Conservation (phyloP, 345 rosid genomes). For the Corchorus capsularis region DNA sequence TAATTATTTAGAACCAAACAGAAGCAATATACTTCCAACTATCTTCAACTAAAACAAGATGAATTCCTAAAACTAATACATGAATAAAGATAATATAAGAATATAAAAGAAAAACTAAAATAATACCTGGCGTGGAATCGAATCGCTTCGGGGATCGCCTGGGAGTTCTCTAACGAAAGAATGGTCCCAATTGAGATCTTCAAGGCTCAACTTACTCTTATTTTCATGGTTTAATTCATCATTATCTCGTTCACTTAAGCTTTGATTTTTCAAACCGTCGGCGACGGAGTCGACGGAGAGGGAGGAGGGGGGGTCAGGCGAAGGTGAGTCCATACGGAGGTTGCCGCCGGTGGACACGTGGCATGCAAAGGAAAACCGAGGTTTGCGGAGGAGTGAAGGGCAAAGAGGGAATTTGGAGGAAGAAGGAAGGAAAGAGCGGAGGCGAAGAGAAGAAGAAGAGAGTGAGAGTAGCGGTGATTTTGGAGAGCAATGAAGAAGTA, state of each 20-base stretch:
- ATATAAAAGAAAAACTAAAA: neutral
- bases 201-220: conserved; percentile 40
- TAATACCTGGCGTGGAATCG: conserved; percentile 78
- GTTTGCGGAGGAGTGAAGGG: conserved; percentile 35
- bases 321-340: conserved; percentile 52
- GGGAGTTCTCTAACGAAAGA: conserved; percentile 87
- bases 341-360: conserved; percentile 36
- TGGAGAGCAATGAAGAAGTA: conserved; percentile 27
- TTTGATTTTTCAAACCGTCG: conserved; percentile 67
- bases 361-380: conserved; percentile 36
- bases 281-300: conserved; percentile 69
- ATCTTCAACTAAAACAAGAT: neutral
- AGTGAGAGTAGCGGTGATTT: conserved; percentile 27
- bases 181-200: conserved; percentile 89
- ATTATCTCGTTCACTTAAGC: conserved; percentile 28
- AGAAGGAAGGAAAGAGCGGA: neutral
- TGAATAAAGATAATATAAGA: neutral
- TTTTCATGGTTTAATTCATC: conserved; percentile 21
- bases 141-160: conserved; percentile 71
- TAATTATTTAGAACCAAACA: neutral
- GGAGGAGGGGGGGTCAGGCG: conserved; percentile 30
- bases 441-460: conserved; percentile 10
- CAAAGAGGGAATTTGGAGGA: conserved; percentile 24
- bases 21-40: neutral
- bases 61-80: neutral